A percentile compares a stretch with the other conserved stretches of the same genome.
phyloP scores from a whole-genome alignment of 208 protist species.

The Herpetomonas tarakana region DNA sequence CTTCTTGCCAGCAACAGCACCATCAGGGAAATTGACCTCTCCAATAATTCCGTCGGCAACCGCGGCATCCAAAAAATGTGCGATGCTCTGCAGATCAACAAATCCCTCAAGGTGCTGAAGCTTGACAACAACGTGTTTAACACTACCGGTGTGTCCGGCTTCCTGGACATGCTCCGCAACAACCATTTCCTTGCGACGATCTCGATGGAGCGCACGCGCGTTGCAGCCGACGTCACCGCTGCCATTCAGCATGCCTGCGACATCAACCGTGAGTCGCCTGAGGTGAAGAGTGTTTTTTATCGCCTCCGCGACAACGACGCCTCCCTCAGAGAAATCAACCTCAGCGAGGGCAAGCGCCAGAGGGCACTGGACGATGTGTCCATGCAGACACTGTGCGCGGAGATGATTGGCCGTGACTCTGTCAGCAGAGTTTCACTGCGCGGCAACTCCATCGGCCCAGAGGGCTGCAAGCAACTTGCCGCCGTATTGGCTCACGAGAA shows the following conservation, averaged over 20 bases:
- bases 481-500: slow-evolving; percentile 30
- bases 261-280: slow-evolving; percentile 65
- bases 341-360: slow-evolving; percentile 32
- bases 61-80: slow-evolving; percentile 59
- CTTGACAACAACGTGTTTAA: slow-evolving; percentile 71
- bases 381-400: slow-evolving; percentile 51
- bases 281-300: slow-evolving; percentile 63
- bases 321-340: slow-evolving; percentile 42
- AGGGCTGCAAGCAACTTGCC: slow-evolving; percentile 51
- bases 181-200: slow-evolving; percentile 55
- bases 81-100: slow-evolving; percentile 72
- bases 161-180: slow-evolving; percentile 52
- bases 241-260: slow-evolving; percentile 54
- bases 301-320: slow-evolving; percentile 50
- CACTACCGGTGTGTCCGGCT: slow-evolving; percentile 34
- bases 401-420: slow-evolving; percentile 32
- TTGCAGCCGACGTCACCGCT: slow-evolving; percentile 24
- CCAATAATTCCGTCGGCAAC: slow-evolving; percentile 74
- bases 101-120: slow-evolving; percentile 49
- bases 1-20: slow-evolving; percentile 61
- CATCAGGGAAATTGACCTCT: slow-evolving; percentile 47
- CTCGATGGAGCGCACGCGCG: slow-evolving; percentile 49
- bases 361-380: slow-evolving; percentile 59
- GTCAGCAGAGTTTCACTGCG: slow-evolving; percentile 50
- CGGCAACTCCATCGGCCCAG: slow-evolving; percentile 55